These are phyloP conservation scores for Hibiscus trionum DNA, from an alignment of 345 rosid species.

Conservation along the genomic window DNA sequence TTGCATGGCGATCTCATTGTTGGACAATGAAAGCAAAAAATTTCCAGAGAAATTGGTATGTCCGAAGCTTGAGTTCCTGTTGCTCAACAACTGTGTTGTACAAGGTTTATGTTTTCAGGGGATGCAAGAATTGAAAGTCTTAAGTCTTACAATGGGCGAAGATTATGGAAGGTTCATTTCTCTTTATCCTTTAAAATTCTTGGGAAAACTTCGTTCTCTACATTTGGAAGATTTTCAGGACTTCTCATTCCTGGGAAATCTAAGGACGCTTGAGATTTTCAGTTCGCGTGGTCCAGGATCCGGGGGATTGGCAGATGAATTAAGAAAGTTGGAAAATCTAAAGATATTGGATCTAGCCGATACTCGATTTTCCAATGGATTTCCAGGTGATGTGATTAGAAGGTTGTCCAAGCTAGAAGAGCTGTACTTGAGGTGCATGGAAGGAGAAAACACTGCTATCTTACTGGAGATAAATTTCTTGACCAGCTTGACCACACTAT, in stretches of 20 bases:
- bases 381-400: background rate
- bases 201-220: background rate
- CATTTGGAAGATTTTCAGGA: background rate
- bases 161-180: background rate
- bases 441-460: too few relatives aligned
- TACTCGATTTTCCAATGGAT: rapidly evolving
- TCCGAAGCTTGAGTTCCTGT: background rate
- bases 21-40: background rate
- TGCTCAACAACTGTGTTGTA: background rate
- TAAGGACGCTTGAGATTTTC: background rate
- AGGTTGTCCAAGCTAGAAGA: background rate
- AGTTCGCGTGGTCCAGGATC: too few relatives aligned
- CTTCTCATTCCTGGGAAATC: background rate
- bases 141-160: background rate
- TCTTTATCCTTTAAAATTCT: background rate
- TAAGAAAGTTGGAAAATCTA: background rate
- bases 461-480: background rate
- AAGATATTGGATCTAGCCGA: background rate
- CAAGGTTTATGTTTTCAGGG: background rate
- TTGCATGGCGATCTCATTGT: background rate
- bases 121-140: background rate
- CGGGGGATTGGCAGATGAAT: background rate
- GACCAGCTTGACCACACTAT: background rate
- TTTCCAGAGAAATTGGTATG: background rate
- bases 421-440: background rate